Base-by-base conservation (phyloP, 352 stramenopile genomes). In the Pythium phragmiticola region DNA sequence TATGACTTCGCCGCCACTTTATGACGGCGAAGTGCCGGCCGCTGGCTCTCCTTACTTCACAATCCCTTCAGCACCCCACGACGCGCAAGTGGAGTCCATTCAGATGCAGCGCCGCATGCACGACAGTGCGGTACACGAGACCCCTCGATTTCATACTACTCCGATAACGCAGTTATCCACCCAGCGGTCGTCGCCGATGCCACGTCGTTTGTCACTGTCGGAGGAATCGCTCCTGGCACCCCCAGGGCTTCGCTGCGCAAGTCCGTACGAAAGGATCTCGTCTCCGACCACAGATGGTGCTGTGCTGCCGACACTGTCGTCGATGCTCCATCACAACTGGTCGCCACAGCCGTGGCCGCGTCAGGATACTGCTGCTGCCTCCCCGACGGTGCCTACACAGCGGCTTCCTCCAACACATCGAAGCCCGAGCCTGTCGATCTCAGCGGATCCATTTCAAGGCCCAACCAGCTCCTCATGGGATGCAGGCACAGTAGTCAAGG, bases 281-380 rank as follows among this genome's bases (percentile, higher is more conserved):
- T 66, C 59, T 3, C 59, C 59, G 30, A 33, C 46, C 7, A n/a
- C 37, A 5, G 60, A 66, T 39, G 60, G 60, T 3, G 53, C 34
- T 0, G 43, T 54, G 46, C 60, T 66, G 19, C 60, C 60, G 43
- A 59, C 60, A 6, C 30, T 66, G 14, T 66, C 60, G 41, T 39
- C 60, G 7, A 59, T 66, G 60, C 60, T 66, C 12, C 60, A 66
- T 51, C 36, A 47, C 33, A 47, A 51, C 12, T 66, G 60, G 60
- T 60, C 60, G 5, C 60, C 50, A 5, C 50, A 56, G 16, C 41
- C 16, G 26, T 59, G 50, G 50, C 50, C 56, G 21, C 51, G 34
- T 0, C 12, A n/a, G 9, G 19, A 52, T 7, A 21, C 28, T 0
- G 13, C 1, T 26, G 8, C 7, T 14, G 12, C 36, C 19, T 12